Base-by-base conservation (phyloP, 768 basidiomycete species). In the Mycena kentingensis region DNA sequence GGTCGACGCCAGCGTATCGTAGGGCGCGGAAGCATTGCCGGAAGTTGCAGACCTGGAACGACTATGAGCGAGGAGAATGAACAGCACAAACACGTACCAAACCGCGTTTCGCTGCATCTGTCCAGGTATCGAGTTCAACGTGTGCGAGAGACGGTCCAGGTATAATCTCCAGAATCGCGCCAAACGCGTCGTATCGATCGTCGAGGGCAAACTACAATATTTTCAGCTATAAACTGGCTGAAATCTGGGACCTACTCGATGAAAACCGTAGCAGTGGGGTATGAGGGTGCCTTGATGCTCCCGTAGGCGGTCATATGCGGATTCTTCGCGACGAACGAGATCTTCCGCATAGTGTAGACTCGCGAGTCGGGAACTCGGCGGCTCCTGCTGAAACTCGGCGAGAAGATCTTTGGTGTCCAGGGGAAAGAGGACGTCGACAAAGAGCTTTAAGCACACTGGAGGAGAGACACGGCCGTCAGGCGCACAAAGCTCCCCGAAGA, bases 1-100 rank as follows among this genome's bases (percentile, higher is more conserved):
- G 48, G 34, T 49, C 48, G 19, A 49, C 36, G 7, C 48, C 48
- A 49, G 48, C 48, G 26, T 36, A 49, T 10, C n/a, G n/a, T 5
- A 49, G 36, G 7, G 48, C 48, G 10, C 48, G 48, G 5, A 38
- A 18, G n/a, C 34, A 27, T 18, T 49, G 16, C 15, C 48, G 31
- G 22, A 49, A 18, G 16, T 38, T 16, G 35, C 16, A 8, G 8
- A 38, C 36, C 31, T 38, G 29, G 15, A 25, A 26, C 16, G 35
- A 39, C 15, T n/a, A 7, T 39, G 19, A 22, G 37, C 13, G 19
- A 11, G 21, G 18, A 39, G 11, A 22, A 19, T 22, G 13, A 39
- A 10, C 13, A 11, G 11, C 10, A 39, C 10, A 15, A 39, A 19
- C 37, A 22, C 19, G 37, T 39, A 39, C 37, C 8, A 39, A 39